These are phyloP conservation scores for Cymbomonas tetramitiformis DNA, from an alignment of 139 green algal species.

Conservation along the genomic window DNA sequence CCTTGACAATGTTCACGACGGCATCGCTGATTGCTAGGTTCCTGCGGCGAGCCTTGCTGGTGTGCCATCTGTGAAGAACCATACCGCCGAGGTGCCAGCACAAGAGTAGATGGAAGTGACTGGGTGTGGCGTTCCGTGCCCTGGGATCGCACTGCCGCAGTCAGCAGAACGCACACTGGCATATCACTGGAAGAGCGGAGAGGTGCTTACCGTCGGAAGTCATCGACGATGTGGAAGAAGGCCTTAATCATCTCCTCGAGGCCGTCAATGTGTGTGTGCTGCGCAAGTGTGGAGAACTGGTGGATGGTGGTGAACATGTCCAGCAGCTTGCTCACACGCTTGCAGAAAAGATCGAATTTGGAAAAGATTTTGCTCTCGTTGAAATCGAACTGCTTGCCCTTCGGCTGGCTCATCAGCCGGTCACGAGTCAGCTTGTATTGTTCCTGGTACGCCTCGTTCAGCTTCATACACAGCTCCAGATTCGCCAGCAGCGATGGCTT, in stretches of 20 bases:
- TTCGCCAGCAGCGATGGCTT: constrained; percentile 48
- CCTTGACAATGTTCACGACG: too few relatives aligned
- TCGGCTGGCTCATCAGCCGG: constrained; percentile 33
- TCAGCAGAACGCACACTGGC: too few relatives aligned
- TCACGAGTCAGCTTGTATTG: constrained; percentile 50
- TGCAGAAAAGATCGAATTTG: constrained; percentile 77
- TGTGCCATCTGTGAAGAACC: too few relatives aligned
- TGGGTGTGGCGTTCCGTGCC: too few relatives aligned
- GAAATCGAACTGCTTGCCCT: constrained; percentile 53
- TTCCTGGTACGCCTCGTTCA: constrained; percentile 50
- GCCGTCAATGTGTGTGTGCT: constrained; percentile 82
- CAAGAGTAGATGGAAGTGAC: too few relatives aligned
- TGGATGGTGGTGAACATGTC: constrained; percentile 76
- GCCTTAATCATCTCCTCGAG: constrained; percentile 50
- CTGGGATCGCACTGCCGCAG: too few relatives aligned
- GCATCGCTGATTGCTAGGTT: too few relatives aligned
- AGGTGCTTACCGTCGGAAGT: too few relatives aligned
- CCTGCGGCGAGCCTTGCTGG: too few relatives aligned
- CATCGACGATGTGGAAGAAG: constrained; percentile 70
- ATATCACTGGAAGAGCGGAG: too few relatives aligned
- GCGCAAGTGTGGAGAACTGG: constrained; percentile 64
- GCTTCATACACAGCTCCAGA: constrained; percentile 24
- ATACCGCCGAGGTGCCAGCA: too few relatives aligned
- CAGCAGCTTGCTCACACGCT: constrained; percentile 69
- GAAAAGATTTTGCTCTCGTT: constrained; percentile 58